phyloP scores from a whole-genome alignment of 2,329 filamentous ascomycete species.

The Botryotinia globosa region DNA sequence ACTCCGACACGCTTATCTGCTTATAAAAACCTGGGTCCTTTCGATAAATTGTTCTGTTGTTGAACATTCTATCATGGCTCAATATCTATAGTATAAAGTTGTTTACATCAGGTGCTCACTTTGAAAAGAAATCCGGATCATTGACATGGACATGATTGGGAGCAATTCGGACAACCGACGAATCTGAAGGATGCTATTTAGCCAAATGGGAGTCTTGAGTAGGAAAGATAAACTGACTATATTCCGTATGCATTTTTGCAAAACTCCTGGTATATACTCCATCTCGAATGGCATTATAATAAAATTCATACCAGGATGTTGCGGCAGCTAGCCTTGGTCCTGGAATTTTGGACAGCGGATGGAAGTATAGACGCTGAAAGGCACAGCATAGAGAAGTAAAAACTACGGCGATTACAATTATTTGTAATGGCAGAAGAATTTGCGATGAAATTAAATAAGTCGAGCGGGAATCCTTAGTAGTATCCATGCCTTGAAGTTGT shows the following conservation, averaged over 20 bases:
- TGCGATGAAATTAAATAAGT: background rate
- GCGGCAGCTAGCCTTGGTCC: constrained; percentile 2
- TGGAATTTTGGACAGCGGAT: background rate
- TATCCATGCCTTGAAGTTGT: background rate
- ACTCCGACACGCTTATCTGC: background rate
- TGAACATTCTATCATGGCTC: background rate
- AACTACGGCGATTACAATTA: background rate
- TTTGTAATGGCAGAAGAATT: background rate
- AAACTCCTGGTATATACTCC: background rate
- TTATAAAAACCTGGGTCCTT: background rate
- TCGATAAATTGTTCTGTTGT: background rate
- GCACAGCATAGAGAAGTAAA: background rate
- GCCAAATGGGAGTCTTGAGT: background rate
- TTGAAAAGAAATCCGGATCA: background rate
- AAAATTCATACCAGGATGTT: constrained; percentile 2
- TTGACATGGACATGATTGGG: constrained; percentile 6
- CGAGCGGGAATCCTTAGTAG: background rate
- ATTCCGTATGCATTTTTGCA: background rate
- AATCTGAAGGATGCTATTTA: background rate
- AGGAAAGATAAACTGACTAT: background rate
- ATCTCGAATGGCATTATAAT: constrained; percentile 2
- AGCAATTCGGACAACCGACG: background rate
- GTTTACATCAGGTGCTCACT: background rate
- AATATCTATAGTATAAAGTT: background rate
- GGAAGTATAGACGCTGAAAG: background rate